Base-by-base conservation (phyloP, 331 rosid species). In the Rosa hybrid region DNA sequence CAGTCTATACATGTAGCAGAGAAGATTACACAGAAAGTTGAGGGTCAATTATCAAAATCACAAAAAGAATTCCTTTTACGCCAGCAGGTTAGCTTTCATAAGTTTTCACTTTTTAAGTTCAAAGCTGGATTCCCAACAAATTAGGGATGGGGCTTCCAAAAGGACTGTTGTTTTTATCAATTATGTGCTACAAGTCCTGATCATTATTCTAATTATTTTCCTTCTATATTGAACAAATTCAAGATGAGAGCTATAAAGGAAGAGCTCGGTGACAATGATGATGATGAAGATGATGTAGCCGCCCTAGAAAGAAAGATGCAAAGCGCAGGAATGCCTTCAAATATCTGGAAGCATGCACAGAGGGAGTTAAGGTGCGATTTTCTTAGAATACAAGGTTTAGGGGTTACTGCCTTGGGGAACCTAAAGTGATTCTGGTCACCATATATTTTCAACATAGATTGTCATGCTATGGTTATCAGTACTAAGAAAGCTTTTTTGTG, bases 1-100 rank as follows among this genome's bases (percentile, higher is more conserved):
- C 91, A 93, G 98, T 96, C 99, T 42, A 96, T 96, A 75, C 99
- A 95, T 74, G 99, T 96, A 76, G 99, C 99, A 75, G 99, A 96
- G 86, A 93, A 96, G 90, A 96, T 96, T 85, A 91, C 99, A 54
- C 97, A 96, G 71, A 96, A 96, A 86, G 99, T 96, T 83, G 99
- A 96, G 88, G 98, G 99, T 46, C 99, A 96, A 78, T 71, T 96
- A 82, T 96, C 99, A 45, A 96, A 96, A 90, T 93, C 99, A 57
- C 99, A 96, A 85, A 96, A 91, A 68, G 99, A 96, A 86, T 96
- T 89, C 84, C 99, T 96, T 85, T 89, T 96, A 85, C 96, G 99
- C 75, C 99, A 93, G 83, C 99, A 91, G 99, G 99, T 96, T 45
- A 20, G 54, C 10, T n/a, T 10, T 20, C 30, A 68, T 21, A 75